Evolutionary conservation across 805 yeast species (phyloP), one percentile per base, ranked within the genome.

Genomic region (Suhomyces sp.): DNA sequence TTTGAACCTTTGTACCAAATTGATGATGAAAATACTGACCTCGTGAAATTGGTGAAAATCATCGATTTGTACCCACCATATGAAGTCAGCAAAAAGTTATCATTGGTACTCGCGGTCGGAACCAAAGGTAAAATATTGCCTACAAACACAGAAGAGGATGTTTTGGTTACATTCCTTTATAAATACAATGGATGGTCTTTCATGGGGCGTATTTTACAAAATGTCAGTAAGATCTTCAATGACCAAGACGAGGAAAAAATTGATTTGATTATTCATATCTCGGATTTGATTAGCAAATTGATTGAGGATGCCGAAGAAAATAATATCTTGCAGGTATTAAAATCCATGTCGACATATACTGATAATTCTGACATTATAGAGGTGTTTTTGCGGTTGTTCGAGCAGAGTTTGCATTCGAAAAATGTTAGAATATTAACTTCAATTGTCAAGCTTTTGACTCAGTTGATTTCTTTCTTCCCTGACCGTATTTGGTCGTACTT

Each of bases 121-220:
- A 84, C 95, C 0, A 74, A 68, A 36, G 97, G 91, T 2, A 81
- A 83, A 45, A 58, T 86, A 3, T 58, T 90, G 19, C 80, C 87
- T 1, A 68, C 76, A 3, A 51, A 54, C 5, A 48, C 50, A 11
- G 55, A 51, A 9, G 47, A 55, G 21, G 60, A 64, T 40, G 51
- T 59, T 8, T 48, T 74, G 12, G 83, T 84, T 3, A 72, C 87
- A 15, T 88, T 93, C 62, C 62, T 81, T 18, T 77, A 83, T 53
- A 70, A 72, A 3, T 88, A 81, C 54, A 85, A 81, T 51, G 97
- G 97, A 1, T 88, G 97, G 95, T 75, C 95, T 0, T 60, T 84
- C 18, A 48, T 91, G 12, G 97, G 97, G 2, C 72, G 95, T 48
- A 63, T 85, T 0, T 57, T 90, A 20, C 88, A 84, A 45, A 83